Evolutionary conservation across 768 basidiomycete genomes (phyloP).

Genomic region (Suillus fuscotomentosus): DNA sequence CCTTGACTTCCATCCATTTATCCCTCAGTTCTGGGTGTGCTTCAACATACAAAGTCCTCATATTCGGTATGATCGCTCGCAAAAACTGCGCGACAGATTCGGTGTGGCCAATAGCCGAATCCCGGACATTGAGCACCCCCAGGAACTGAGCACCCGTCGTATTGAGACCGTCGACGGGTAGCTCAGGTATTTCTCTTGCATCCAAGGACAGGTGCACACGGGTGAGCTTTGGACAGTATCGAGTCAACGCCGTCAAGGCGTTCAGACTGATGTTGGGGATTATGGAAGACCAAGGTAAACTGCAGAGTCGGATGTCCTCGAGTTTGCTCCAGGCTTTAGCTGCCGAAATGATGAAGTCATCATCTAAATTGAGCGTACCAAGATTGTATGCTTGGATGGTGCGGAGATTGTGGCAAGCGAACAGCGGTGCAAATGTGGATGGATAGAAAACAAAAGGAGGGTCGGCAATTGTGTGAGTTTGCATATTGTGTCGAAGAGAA

Average conservation of each 20-base stretch:
- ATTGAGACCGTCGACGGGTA: neutral
- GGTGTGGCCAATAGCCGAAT: constrained; percentile 26
- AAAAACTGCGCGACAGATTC: constrained; percentile 25
- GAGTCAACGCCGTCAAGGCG: constrained; percentile 20
- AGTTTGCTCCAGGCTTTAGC: constrained; percentile 26
- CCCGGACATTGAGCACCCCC: constrained; percentile 25
- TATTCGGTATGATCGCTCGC: constrained; percentile 19
- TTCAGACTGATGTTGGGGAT: constrained; percentile 11
- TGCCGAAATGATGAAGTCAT: constrained; percentile 23
- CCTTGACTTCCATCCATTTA: constrained; percentile 21
- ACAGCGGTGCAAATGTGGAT: constrained; percentile 23
- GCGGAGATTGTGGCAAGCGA: constrained; percentile 19
- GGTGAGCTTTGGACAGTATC: constrained; percentile 17
- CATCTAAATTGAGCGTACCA: constrained; percentile 26
- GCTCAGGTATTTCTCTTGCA: constrained; percentile 11
- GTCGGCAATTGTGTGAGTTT: constrained; percentile 16
- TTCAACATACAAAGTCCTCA: constrained; percentile 25
- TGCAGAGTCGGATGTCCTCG: constrained; percentile 25
- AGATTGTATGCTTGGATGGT: constrained; percentile 23
- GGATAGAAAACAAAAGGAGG: constrained; percentile 24
- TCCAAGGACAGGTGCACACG: constrained; percentile 25
- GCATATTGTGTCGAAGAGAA: constrained; percentile 27
- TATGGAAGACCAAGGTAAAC: constrained; percentile 24
- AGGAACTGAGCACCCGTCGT: constrained; percentile 11
- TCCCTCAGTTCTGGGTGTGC: constrained; percentile 26